Evolutionary conservation across 2,329 filamentous ascomycete genomes (phyloP).

Genomic region (Lecanicillium sp.): DNA sequence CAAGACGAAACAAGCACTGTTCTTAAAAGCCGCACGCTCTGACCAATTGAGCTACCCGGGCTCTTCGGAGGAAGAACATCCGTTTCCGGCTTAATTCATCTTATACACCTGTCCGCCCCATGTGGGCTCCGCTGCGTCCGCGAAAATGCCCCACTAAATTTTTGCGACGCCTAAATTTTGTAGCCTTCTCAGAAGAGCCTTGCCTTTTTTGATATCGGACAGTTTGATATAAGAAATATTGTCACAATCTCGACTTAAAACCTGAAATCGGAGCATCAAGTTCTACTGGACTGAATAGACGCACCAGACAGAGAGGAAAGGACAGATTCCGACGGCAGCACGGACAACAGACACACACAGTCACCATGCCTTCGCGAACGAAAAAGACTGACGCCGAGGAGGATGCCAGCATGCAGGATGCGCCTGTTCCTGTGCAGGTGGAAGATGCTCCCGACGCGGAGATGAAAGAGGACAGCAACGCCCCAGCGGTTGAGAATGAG

Average conservation of each 20-base stretch:
- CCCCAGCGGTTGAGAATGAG: conserved; percentile 15
- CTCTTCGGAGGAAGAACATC: conserved; percentile 4
- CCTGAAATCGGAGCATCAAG: too few relatives aligned
- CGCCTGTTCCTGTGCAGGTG: conserved; percentile 28
- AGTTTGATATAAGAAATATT: neutral
- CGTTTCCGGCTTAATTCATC: conserved; percentile 1
- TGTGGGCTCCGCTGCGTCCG: neutral
- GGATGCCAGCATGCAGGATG: conserved; percentile 38
- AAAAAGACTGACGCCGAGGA: conserved; percentile 25
- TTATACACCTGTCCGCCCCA: conserved; percentile 1
- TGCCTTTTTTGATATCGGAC: too few relatives aligned
- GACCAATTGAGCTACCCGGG: conserved; percentile 25
- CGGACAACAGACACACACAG: neutral
- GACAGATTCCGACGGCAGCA: too few relatives aligned
- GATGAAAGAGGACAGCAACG: conserved; percentile 16
- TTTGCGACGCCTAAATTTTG: too few relatives aligned
- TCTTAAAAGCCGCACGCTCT: conserved; percentile 25
- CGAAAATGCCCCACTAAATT: too few relatives aligned
- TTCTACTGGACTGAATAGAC: too few relatives aligned
- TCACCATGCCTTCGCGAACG: conserved; percentile 32
- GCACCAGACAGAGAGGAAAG: too few relatives aligned
- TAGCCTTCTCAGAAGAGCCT: too few relatives aligned
- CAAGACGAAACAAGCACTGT: too few relatives aligned
- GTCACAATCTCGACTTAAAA: too few relatives aligned
- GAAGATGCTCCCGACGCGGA: conserved; percentile 26